Evolutionary conservation across 202 grass and related monocot genomes (phyloP), one percentile per base, ranked within the genome.

Genomic region (Hordeum pubiflorum): DNA sequence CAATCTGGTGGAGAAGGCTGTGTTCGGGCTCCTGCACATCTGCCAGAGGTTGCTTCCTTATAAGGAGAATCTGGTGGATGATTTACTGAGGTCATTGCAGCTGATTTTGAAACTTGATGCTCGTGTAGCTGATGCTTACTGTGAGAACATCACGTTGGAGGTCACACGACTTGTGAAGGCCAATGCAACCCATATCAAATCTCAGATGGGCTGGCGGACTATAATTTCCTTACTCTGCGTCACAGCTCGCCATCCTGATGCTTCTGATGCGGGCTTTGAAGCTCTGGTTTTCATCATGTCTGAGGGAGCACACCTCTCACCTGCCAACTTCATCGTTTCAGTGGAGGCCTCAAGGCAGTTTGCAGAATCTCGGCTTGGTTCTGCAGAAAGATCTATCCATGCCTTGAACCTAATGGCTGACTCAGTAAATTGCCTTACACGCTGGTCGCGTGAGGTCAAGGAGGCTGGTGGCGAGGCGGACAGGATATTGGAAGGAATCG

Each of bases 91-190:
- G 75, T 96, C 96, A 11, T 63, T 99, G 66, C 92, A 99, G 81
- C 72, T 99, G 21, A 91, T 99, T 80, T 71, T 99, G 66, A 99
- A 99, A 81, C 92, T 99, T 58, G 96, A 99, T 87, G 96, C 96
- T 43, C 96, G 92, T 87, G 96, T 99, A 36, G 96, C 96, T 69
- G 96, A 99, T 93, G 92, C 96, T 63, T 99, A 99, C 64, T 99
- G 96, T 88, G 96, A 93, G 69, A 99, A 99, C 75, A 99, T 99
- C 73, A 99, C 96, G 27, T 84, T 93, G 66, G 96, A 99, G 81
- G 96, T 99, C 77, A 92, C 83, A 17, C 82, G 89, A 21, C 81
- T 99, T 77, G 89, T 99, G 41, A 99, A 99, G 83, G 96, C 92
- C 43, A 99, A 95, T 81, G 96, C 90, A 32, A 88, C 79, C 26